phyloP scores from a whole-genome alignment of 441 rosid genomes.

The Sinapis alba region DNA sequence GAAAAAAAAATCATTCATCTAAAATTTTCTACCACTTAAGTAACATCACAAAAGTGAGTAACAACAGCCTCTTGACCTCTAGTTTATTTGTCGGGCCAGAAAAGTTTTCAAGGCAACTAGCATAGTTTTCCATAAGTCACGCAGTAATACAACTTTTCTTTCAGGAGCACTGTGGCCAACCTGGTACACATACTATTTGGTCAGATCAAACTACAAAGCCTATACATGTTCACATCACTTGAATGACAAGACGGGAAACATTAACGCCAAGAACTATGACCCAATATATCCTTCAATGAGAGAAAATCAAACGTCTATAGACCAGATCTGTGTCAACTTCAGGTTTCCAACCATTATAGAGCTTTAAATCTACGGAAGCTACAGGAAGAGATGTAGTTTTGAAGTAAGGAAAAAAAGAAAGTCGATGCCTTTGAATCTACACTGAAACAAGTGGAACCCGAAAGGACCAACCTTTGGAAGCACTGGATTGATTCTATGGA shows the following conservation, averaged over 20 bases:
- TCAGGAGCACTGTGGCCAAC: neutral
- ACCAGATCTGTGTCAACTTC: constrained; percentile 27
- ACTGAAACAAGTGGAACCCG: constrained; percentile 15
- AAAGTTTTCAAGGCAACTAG: constrained; percentile 3
- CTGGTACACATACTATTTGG: neutral
- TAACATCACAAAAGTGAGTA: constrained; percentile 2
- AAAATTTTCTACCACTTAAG: neutral
- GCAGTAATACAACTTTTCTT: neutral
- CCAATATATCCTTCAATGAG: neutral
- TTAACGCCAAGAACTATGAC: neutral
- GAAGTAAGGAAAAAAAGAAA: neutral
- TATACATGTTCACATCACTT: no score
- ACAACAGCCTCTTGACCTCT: constrained; percentile 4
- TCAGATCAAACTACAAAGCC: constrained; percentile 20
- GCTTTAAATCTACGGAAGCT: constrained; percentile 30
- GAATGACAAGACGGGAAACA: constrained; percentile 9
- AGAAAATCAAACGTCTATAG: neutral
- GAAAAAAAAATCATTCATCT: neutral
- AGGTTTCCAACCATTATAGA: constrained; percentile 17
- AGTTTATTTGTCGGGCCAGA: neutral
- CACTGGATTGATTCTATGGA: constrained; percentile 52
- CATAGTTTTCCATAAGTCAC: neutral
- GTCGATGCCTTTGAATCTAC: constrained; percentile 8
- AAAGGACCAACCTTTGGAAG: constrained; percentile 58
- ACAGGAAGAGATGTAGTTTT: constrained; percentile 30